Evolutionary conservation across 371 early-diverging fungal species (phyloP), one percentile per base, ranked within the genome.

Genomic region (Syncephalastrum monosporum): DNA sequence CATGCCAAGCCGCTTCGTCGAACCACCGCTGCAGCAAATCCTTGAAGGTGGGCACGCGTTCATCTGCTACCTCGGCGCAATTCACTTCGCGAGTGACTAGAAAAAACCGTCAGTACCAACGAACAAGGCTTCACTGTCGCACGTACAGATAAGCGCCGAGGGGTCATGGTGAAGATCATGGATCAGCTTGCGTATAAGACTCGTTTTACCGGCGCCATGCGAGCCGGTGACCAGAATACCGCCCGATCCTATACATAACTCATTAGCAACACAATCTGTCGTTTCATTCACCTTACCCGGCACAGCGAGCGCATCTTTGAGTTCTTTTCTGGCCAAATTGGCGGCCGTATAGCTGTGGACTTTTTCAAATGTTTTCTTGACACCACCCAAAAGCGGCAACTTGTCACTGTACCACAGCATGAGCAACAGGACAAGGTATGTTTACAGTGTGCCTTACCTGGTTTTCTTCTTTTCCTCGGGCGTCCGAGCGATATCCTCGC

Each of bases 131-230:
- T 2, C 1, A 33, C 10, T 33, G 12, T 10, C 8, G 29, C 4
- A 77, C 81, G 61, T 77, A 85, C 87, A 86, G n/a, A 85, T 83
- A 59, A 77, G 69, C 33, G 84, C 64, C 27, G 75, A 59, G 38
- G 59, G 54, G 55, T 82, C 63, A 23, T 65, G 48, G 19, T 75
- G 64, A 5, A 84, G 64, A 7, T 60, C 61, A 41, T 65, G 64
- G 27, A 80, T 63, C 14, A 89, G 56, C 7, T 79, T 71, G 23
- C 84, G 68, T 12, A 85, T 78, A 4, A 95, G 66, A 33, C 82
- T 81, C 3, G 93, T 87, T 63, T 95, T 95, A 21, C 97, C 97
- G 15, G 86, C 79, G n/a, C 97, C 97, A 60, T 84, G 87, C 4
- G 90, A 75, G 14, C 95, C 95, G 43, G 88, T 87, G 7, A 95